Evolutionary conservation across 192 early-diverging fungal species (phyloP).

Genomic region (Gaertneriomyces semiglobifer): DNA sequence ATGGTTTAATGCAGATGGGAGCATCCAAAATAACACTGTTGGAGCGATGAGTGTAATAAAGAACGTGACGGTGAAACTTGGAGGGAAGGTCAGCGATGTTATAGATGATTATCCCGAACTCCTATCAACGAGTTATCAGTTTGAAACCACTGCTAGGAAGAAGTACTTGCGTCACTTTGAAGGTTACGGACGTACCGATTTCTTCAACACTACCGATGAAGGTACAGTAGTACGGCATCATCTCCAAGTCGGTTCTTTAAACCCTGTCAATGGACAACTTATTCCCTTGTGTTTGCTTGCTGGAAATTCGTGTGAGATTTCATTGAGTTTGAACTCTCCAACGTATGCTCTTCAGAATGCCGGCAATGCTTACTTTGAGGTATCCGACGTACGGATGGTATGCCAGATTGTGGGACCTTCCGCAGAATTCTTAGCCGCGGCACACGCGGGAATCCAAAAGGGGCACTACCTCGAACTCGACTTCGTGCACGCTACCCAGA

Average conservation of each 20-base stretch:
- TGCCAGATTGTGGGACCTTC: not conserved
- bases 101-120: too few relatives aligned
- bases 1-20: too few relatives aligned
- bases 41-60: too few relatives aligned
- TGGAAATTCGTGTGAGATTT: not conserved
- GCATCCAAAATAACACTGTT: too few relatives aligned
- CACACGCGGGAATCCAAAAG: not conserved
- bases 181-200: not conserved
- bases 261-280: not conserved
- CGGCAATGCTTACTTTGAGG: not conserved
- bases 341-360: not conserved
- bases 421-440: not conserved
- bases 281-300: conserved; percentile 4
- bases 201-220: not conserved
- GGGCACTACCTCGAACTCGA: too few relatives aligned
- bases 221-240: not conserved
- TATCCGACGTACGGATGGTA: not conserved
- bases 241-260: not conserved
- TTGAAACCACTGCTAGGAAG: not conserved
- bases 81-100: too few relatives aligned
- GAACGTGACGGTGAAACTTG: too few relatives aligned
- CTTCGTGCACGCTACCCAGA: too few relatives aligned
- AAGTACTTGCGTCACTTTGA: conserved; percentile 10
- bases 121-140: not conserved
- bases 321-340: not conserved